Evolutionary conservation across 352 stramenopile species (phyloP).

Genomic region (Halophytophthora batemanensis): DNA sequence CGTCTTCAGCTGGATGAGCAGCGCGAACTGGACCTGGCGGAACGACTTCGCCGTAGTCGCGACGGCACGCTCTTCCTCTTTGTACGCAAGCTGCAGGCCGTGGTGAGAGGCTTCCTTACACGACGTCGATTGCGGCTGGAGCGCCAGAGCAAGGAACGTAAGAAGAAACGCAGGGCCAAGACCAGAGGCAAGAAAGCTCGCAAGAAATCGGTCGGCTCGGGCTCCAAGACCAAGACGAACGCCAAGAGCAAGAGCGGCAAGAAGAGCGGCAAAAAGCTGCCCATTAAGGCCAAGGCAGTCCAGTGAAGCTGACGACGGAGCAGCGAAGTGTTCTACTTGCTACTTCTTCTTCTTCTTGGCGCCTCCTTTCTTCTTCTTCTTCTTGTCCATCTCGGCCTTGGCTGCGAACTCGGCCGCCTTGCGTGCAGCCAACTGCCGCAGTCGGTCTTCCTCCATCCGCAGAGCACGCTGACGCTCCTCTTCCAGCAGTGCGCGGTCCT

Average conservation of each 20-base stretch:
- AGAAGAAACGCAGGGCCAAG: constrained; percentile 26
- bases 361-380: constrained; percentile 77
- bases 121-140: constrained; percentile 36
- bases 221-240: constrained; percentile 10
- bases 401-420: constrained; percentile 72
- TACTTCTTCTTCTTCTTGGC: constrained; percentile 64
- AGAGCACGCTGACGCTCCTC: constrained; percentile 51
- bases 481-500: constrained; percentile 41
- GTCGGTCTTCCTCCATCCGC: constrained; percentile 59
- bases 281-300: too few relatives aligned
- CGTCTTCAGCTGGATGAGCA: constrained; percentile 50
- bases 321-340: constrained; percentile 4
- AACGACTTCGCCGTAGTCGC: constrained; percentile 25
- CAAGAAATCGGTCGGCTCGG: constrained; percentile 15
- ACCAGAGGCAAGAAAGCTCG: constrained; percentile 26
- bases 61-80: constrained; percentile 53
- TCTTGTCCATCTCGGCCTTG: constrained; percentile 76
- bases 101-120: constrained; percentile 58
- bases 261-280: constrained; percentile 13
- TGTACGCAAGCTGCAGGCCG: constrained; percentile 50
- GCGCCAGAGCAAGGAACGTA: constrained; percentile 16
- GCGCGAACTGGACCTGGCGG: constrained; percentile 26
- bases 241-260: constrained; percentile 9
- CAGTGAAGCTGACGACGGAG: too few relatives aligned
- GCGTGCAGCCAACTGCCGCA: constrained; percentile 59